Evolutionary conservation across 2,329 filamentous ascomycete species (phyloP), one percentile per base, ranked within the genome.

Genomic region (Thelonectria rubi): DNA sequence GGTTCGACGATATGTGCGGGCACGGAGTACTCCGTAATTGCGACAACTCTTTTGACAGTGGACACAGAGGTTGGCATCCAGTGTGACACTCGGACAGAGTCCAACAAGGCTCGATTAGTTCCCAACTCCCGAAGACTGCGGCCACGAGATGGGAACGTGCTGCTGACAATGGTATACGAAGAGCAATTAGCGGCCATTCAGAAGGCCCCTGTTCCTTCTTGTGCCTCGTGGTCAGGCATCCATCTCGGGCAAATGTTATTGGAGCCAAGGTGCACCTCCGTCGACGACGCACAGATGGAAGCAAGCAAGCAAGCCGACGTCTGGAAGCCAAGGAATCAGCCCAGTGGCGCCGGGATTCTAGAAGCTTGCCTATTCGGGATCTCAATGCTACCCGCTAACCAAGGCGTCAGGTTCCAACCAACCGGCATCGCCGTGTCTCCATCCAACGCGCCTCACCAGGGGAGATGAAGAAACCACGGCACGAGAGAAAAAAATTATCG

Each of bases 391-490:
- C 48, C 61, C 51, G 61, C 62, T 66, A 66, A 52, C 46, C 39
- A 45, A 39, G 45, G 52, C 26, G 46, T 21, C 47, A 30, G 26
- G 26, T 30, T 30, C 26, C 26, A 30, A 30, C 63, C 66, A 68
- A 65, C 66, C 69, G 69, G 69, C 68, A 59, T 71, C 69, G 67
- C 69, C 69, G 69, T 66, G 67, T 69, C 69, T 67, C 68, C 66
- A 71, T 71, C 67, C 12, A 37, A 15, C 34, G 68, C 68, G 48
- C 62, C 57, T 70, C 69, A 71, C 60, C 59, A 66, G 56, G 58
- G 55, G 63, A 52, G 43, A 47, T 15, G 24, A 49, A 49, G 8
- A 55, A 50, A 56, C 47, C n/a, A 46, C 11, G 18, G n/a, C 18
- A 21, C 10, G 12, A 46, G 6, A 20, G 18, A 43, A 11, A 24